A percentile compares a stretch with the other conserved stretches of the same genome.
Evolutionary conservation across 1,139 yeast species (phyloP).

Genomic region (Meyerozyma athensensis): DNA sequence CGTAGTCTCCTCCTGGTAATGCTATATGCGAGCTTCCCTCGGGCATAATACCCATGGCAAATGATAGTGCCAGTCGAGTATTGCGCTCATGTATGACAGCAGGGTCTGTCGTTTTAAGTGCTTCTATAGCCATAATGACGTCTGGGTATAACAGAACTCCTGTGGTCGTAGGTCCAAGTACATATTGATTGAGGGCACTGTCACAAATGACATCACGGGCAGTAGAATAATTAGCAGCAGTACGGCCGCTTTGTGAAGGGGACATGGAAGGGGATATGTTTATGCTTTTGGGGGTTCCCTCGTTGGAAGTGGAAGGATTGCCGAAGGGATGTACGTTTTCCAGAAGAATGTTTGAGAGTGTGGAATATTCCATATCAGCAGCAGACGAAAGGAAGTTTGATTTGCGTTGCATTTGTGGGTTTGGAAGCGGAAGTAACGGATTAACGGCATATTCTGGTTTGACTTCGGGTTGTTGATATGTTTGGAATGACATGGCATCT

Average conservation of each 20-base stretch:
- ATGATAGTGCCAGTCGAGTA: slow-evolving; percentile 45
- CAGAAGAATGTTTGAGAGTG: slow-evolving; percentile 67
- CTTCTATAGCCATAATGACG: slow-evolving; percentile 45
- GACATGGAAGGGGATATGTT: slow-evolving; percentile 36
- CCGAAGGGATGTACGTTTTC: slow-evolving; percentile 35
- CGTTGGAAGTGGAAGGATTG: slow-evolving; percentile 31
- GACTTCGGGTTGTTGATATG: not conserved
- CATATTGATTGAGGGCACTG: slow-evolving; percentile 53
- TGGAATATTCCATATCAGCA: slow-evolving; percentile 74
- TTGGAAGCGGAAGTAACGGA: not conserved
- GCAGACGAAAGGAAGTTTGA: slow-evolving; percentile 65
- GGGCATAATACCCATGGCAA: slow-evolving; percentile 47
- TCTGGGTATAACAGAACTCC: slow-evolving; percentile 48
- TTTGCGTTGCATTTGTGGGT: slow-evolving; percentile 12
- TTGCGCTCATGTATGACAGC: slow-evolving; percentile 36
- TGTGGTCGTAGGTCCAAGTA: slow-evolving; percentile 44
- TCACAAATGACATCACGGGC: slow-evolving; percentile 26
- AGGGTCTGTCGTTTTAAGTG: slow-evolving; percentile 38
- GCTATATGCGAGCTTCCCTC: slow-evolving; percentile 28
- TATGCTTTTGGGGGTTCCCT: slow-evolving; percentile 38
- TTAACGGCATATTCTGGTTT: not conserved
- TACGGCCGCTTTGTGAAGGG: slow-evolving; percentile 16
- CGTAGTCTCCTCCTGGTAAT: slow-evolving; percentile 16
- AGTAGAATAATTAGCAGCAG: not conserved
- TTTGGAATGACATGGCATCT: not conserved